Base-by-base conservation (phyloP, 2,329 filamentous ascomycete genomes). In the Clarireedia hainanense region DNA sequence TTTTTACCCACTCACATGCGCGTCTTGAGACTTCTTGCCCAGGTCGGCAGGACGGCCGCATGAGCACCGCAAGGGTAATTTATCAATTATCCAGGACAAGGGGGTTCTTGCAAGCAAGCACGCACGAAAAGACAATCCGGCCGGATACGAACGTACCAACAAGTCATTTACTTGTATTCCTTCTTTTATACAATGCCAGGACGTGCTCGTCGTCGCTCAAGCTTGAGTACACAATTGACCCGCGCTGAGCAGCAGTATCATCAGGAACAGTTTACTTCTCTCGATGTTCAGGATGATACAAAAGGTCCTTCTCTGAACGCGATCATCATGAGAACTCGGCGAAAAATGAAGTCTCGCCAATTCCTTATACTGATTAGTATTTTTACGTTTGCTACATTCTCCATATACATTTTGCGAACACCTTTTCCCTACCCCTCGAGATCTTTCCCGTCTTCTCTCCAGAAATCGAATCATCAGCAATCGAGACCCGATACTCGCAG, bases 321-420 rank as follows among this genome's bases (percentile, higher is more conserved):
- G 15, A 48, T 64, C 34, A 55, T 62, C 40, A 61, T 62, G 58
- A 60, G 60, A 53, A 61, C 59, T 14, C 57, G 67, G 58, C 70
- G 69, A 64, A 71, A 64, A 58, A 70, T 74, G 66, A 68, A 73
- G 37, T 67, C 67, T 47, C 65, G 67, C 55, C 71, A 70, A 57
- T 62, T 73, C 14, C 57, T 72, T 36, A 64, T 68, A 12, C 55
- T 75, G 17, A 57, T 75, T 45, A 67, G 66, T 12, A 57, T 71
- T 15, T 52, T 71, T 9, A 66, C 69, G 1, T 65, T 75, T 43
- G 60, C 68, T 46, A 62, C 64, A 12, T 57, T 74, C 27, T 69
- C 68, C 6, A 52, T 73, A 23, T 67, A 68, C 36, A 66, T 68
- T 43, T 57, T 73, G 24, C 69, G 64, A 60, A 48, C 62, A 7